Conservation (phyloP, 164 flowering plant species). For the Liquidambar formosana region DNA sequence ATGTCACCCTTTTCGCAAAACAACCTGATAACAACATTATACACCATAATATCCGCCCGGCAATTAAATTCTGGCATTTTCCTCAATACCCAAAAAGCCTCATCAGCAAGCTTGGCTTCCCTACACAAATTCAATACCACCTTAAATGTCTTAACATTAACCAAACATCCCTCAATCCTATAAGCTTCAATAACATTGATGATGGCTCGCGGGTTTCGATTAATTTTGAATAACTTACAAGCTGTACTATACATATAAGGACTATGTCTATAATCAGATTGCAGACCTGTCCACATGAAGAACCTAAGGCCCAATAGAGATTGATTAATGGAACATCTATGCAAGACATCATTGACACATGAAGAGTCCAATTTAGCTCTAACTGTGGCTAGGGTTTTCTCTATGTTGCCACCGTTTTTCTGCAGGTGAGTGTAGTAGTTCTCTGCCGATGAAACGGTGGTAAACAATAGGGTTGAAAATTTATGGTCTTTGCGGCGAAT, state of each 20-base stretch:
- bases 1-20: constrained; percentile 53
- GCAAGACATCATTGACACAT: constrained; percentile 41
- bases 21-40: constrained; percentile 68
- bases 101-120: constrained; percentile 53
- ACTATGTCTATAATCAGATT: constrained; percentile 62
- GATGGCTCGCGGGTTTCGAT: constrained; percentile 35
- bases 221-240: constrained; percentile 44
- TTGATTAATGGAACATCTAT: constrained; percentile 32
- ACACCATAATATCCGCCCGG: constrained; percentile 54
- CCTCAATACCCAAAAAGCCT: constrained; percentile 64
- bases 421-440: constrained; percentile 44
- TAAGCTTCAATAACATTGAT: constrained; percentile 57
- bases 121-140: constrained; percentile 63
- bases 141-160: constrained; percentile 53
- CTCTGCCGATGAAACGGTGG: constrained; percentile 30
- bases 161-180: constrained; percentile 39
- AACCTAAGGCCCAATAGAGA: constrained; percentile 62
- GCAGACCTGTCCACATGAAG: constrained; percentile 79
- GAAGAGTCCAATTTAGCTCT: constrained; percentile 39
- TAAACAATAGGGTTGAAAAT: constrained; percentile 4
- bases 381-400: constrained; percentile 44
- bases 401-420: constrained; percentile 36
- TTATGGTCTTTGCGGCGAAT: constrained; percentile 4
- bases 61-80: constrained; percentile 62
- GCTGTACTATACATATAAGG: constrained; percentile 52